These are phyloP conservation scores for Cardamine chenopodiifolia DNA, from an alignment of 345 rosid species.

Conservation along the genomic window DNA sequence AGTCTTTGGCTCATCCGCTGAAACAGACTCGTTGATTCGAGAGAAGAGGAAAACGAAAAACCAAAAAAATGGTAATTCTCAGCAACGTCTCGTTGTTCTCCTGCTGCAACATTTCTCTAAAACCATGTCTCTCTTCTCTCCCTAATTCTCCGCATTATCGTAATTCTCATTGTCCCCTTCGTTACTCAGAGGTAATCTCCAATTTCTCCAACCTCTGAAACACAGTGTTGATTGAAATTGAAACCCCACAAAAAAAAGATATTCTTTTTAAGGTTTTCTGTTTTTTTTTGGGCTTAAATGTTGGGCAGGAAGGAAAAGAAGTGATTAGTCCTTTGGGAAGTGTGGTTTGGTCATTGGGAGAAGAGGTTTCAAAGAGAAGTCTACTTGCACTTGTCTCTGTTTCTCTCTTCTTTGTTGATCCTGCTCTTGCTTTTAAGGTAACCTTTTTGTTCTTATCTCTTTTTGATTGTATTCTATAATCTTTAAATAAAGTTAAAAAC, in stretches of 20 bases:
- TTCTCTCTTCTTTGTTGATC: conserved; percentile 70
- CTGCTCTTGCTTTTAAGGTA: conserved; percentile 88
- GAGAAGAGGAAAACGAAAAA: neutral
- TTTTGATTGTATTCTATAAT: conserved; percentile 13
- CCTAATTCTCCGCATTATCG: conserved; percentile 30
- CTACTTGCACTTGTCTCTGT: conserved; percentile 66
- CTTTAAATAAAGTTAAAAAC: neutral
- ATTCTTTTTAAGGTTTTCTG: neutral
- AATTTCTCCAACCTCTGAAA: neutral
- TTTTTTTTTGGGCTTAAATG: neutral
- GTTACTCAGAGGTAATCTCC: conserved; percentile 37
- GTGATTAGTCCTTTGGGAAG: conserved; percentile 26
- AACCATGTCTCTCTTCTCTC: conserved; percentile 35
- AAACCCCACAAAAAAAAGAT: neutral
- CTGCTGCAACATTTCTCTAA: conserved; percentile 45
- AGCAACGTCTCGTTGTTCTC: conserved; percentile 51
- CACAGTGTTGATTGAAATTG: neutral
- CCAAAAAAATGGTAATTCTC: conserved; percentile 51
- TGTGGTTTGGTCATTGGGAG: conserved; percentile 43
- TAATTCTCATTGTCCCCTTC: conserved; percentile 24
- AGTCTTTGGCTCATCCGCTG: conserved; percentile 28
- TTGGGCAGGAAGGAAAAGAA: conserved; percentile 34
- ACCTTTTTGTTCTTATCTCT: neutral
- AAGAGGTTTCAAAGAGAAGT: conserved; percentile 52
- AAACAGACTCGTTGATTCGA: conserved; percentile 17